phyloP scores from a whole-genome alignment of 1,139 yeast genomes.

The Magnusiomyces ingens region DNA sequence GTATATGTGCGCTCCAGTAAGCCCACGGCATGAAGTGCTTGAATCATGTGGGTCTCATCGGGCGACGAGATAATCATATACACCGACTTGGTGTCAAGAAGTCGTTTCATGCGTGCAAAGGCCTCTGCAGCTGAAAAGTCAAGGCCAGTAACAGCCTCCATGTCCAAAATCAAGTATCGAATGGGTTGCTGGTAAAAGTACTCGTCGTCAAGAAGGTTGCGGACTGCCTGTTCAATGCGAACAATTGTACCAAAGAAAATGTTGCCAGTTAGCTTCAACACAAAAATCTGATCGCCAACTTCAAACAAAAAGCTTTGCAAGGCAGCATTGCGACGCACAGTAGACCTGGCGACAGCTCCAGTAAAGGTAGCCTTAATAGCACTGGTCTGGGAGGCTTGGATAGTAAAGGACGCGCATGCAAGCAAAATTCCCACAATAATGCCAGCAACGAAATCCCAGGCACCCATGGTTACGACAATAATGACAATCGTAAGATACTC shows the following conservation, averaged over 20 bases:
- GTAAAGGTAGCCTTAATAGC: constrained; percentile 78
- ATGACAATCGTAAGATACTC: constrained; percentile 80
- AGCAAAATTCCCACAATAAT: constrained; percentile 82
- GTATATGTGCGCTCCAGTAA: constrained; percentile 47
- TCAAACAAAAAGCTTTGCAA: constrained; percentile 79
- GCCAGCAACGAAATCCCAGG: constrained; percentile 90
- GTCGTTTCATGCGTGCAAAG: constrained; percentile 75
- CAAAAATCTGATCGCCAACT: constrained; percentile 87
- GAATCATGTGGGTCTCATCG: constrained; percentile 49
- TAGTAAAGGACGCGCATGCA: constrained; percentile 87
- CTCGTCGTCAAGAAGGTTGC: constrained; percentile 53
- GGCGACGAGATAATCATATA: constrained; percentile 77
- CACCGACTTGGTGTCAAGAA: constrained; percentile 62
- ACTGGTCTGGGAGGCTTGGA: constrained; percentile 80
- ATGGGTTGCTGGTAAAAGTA: constrained; percentile 49
- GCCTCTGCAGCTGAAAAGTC: constrained; percentile 98
- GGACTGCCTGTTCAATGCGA: constrained; percentile 71
- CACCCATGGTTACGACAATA: constrained; percentile 90
- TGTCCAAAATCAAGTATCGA: constrained; percentile 74
- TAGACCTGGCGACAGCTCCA: constrained; percentile 84
- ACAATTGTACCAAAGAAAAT: constrained; percentile 94
- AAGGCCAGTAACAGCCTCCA: constrained; percentile 72
- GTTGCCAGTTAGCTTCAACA: constrained; percentile 79
- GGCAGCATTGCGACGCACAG: constrained; percentile 85
- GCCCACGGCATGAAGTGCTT: constrained; percentile 64